Conservation (phyloP, 202 grass and related monocot species). For the Hordeum pubiflorum region DNA sequence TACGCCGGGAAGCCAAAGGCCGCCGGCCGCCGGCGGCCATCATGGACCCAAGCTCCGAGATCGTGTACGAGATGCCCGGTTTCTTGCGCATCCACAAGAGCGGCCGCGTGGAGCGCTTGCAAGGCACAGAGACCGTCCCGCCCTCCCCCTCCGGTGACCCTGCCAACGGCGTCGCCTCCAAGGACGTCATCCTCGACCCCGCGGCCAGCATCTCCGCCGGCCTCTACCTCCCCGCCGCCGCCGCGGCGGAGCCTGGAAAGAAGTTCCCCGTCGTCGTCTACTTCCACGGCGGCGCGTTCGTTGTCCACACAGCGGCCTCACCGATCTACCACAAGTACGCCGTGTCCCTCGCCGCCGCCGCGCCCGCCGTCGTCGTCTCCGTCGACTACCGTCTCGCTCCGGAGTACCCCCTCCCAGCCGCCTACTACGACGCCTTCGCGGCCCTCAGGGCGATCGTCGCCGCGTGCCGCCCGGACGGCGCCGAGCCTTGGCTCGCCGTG, state of each 20-base stretch:
- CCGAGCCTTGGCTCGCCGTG: background rate
- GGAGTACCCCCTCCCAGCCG: background rate
- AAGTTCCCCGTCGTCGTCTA: slow-evolving; percentile 51
- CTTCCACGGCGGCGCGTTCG: slow-evolving; percentile 69
- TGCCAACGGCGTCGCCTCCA: slow-evolving; percentile 42
- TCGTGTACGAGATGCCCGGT: slow-evolving; percentile 41
- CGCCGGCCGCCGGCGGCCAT: background rate
- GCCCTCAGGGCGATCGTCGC: background rate
- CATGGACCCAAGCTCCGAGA: slow-evolving; percentile 32
- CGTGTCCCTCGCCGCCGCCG: slow-evolving; percentile 24
- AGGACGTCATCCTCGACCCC: slow-evolving; percentile 52
- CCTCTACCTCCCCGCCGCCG: slow-evolving; percentile 38
- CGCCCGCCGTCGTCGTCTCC: background rate
- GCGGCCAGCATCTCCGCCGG: slow-evolving; percentile 38
- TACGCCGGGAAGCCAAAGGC: background rate
- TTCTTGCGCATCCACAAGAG: slow-evolving; percentile 44
- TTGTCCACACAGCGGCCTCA: slow-evolving; percentile 45
- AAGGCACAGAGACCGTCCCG: slow-evolving; percentile 41
- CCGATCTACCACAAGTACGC: slow-evolving; percentile 52
- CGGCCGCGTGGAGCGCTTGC: slow-evolving; percentile 52
- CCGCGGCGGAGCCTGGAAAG: background rate
- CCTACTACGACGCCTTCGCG: background rate
- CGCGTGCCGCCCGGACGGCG: background rate
- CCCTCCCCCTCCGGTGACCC: slow-evolving; percentile 36
- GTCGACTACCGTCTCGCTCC: background rate